Evolutionary conservation across 2,329 filamentous ascomycete species (phyloP).

Genomic region (Diaporthe eres): DNA sequence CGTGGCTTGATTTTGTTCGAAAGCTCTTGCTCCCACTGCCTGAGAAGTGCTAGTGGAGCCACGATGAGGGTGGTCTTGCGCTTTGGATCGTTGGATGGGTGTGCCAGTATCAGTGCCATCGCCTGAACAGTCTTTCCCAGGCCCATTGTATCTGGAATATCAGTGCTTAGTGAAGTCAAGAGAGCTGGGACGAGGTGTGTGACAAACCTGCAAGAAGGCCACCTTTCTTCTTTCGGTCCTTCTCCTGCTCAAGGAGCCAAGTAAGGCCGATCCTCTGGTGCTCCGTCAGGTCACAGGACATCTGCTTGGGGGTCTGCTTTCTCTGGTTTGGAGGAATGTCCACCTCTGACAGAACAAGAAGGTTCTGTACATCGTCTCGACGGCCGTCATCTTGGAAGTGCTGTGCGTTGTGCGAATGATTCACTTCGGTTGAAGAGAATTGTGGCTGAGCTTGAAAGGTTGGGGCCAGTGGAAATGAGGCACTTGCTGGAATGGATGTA

Average conservation of each 20-base stretch:
- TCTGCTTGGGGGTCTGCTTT: slow-evolving; percentile 42
- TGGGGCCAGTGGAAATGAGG: not conserved
- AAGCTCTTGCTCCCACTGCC: slow-evolving; percentile 89
- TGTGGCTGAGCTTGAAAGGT: no score
- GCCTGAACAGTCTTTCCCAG: slow-evolving; percentile 90
- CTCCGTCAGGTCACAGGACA: slow-evolving; percentile 40
- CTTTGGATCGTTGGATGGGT: slow-evolving; percentile 47
- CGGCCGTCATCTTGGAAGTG: not conserved
- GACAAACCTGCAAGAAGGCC: slow-evolving; percentile 37
- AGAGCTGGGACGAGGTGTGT: no score
- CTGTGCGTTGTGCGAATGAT: not conserved
- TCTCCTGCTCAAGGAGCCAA: slow-evolving; percentile 35
- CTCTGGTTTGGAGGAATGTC: slow-evolving; percentile 44
- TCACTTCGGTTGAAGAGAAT: not conserved
- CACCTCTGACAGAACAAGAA: slow-evolving; percentile 43
- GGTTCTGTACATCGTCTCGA: slow-evolving; percentile 40
- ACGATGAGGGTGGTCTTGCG: slow-evolving; percentile 81
- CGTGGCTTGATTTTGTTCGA: slow-evolving; percentile 55
- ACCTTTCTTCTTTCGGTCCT: slow-evolving; percentile 21
- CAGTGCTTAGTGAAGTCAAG: not conserved
- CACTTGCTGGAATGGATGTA: no score
- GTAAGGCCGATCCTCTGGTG: slow-evolving; percentile 38
- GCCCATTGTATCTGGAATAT: slow-evolving; percentile 84
- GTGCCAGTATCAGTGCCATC: slow-evolving; percentile 80
- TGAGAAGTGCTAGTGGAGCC: slow-evolving; percentile 89